Evolutionary conservation across 2,329 filamentous ascomycete genomes (phyloP), one percentile per base, ranked within the genome.

Genomic region (Hypoxylon sp.): DNA sequence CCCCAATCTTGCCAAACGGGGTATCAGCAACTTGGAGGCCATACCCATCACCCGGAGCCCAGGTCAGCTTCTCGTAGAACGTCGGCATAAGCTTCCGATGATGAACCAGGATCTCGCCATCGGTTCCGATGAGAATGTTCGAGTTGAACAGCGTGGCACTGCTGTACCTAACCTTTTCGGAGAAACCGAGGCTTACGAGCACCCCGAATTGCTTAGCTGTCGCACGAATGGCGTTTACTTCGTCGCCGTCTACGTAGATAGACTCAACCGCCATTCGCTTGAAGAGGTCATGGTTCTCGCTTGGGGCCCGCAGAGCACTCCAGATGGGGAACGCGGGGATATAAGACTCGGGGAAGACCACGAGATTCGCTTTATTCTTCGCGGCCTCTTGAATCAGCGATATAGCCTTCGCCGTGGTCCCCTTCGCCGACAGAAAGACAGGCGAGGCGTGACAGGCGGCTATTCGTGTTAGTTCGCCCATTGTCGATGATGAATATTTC

Each of bases 61-160:
- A 87, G 0, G 81, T 84, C 21, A 87, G 68, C 67, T 87, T 87
- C 74, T 88, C 86, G 63, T 82, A 87, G 71, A 86, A 87, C 0
- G 85, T 87, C 0, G 85, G 83, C 72, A 85, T 78, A 0, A 87
- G 72, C 59, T 88, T 88, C 1, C 85, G 77, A 61, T 87, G 84
- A 59, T 87, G 84, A 0, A 83, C 79, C 1, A 84, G 61, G 1
- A 87, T 75, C 2, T 82, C 70, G 0, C 85, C 85, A 2, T 78
- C 63, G 1, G 71, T 64, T 0, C 75, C 76, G 45, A 87, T 83
- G 19, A 86, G 73, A 0, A 87, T 12, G 25, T 85, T 85, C 0
- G 83, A 81, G 67, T 87, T 87, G 72, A 80, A 87, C 1, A 87
- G 64, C 0, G 80, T 83, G 0, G 79, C 84, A 21, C 75, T 76